These are phyloP conservation scores for Geosiphon pyriformis DNA, from an alignment of 192 early-diverging fungal species.

Conservation along the genomic window DNA sequence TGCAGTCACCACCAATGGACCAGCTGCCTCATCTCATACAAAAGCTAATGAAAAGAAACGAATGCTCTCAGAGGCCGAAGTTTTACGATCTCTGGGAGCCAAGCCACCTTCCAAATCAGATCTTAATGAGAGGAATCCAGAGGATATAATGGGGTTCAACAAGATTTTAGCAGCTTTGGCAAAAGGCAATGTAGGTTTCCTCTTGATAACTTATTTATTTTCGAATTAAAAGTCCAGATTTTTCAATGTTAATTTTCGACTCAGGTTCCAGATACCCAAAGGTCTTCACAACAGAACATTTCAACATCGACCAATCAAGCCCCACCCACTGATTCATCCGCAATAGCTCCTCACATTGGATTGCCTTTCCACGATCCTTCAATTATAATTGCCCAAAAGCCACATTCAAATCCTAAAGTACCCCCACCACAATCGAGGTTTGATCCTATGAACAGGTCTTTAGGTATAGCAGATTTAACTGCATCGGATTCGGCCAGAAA, in stretches of 20 bases:
- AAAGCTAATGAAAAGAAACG: slow-evolving; percentile 4
- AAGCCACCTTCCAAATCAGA: slow-evolving; percentile 15
- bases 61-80: slow-evolving; percentile 53
- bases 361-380: slow-evolving; percentile 22
- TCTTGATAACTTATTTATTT: not conserved
- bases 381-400: slow-evolving; percentile 23
- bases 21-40: slow-evolving; percentile 6
- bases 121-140: slow-evolving; percentile 20
- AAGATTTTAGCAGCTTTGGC: slow-evolving; percentile 50
- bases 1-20: slow-evolving; percentile 7
- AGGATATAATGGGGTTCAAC: slow-evolving; percentile 48
- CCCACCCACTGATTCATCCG: not conserved
- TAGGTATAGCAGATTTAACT: slow-evolving; percentile 11
- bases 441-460: slow-evolving; percentile 3
- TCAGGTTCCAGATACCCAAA: not conserved
- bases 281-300: not conserved
- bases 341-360: slow-evolving; percentile 4
- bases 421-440: slow-evolving; percentile 5
- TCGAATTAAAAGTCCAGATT: not conserved
- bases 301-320: not conserved
- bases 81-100: slow-evolving; percentile 42
- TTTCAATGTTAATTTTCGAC: not conserved
- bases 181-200: slow-evolving; percentile 37
- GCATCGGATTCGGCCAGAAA: slow-evolving; percentile 15
- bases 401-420: not conserved